Base-by-base conservation (phyloP, 2,329 filamentous ascomycete genomes). In the Neofusicoccum kwambonambiense region DNA sequence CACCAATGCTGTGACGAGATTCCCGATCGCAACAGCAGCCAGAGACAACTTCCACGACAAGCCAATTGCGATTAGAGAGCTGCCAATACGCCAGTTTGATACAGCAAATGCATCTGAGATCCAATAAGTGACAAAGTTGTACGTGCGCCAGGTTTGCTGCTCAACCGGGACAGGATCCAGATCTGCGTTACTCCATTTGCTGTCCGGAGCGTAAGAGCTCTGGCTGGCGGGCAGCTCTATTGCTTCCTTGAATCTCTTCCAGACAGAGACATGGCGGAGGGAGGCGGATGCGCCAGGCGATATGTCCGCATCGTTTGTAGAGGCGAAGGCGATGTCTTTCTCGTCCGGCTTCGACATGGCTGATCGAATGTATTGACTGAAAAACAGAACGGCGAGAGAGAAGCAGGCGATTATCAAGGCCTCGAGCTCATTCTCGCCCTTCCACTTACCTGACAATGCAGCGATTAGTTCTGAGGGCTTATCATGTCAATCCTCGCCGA, bases 101-200 rank as follows among this genome's bases (percentile, higher is more conserved):
- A 49, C 44, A 2, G 60, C 49, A 17, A 51, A 50, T 35, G 60
- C 60, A 62, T 62, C 60, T 9, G 45, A 50, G 35, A 39, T 52
- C 60, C 60, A 62, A 47, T 62, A 62, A 6, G 47, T 50, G 19
- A 62, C 60, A 22, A 57, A 57, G 17, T 57, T 57, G 12, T 42
- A 31, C 5, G 54, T 57, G 37, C 17, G 19, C 54, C 54, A 57
- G 4, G 37, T 42, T 22, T 45, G 54, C 7, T 44, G 37, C 37
- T 57, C 54, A 19, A 22, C 3, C 6, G 54, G 54, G 15, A 44
- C 54, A n/a, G 54, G 54, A 44, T 57, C 54, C 37, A 57, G 19
- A 17, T 57, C 54, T 57, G 54, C 34, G 34, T 52, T 52, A 31
- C 50, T 52, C 50, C 31, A 52, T 52, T 37, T 37, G 50, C 50